Base-by-base conservation (phyloP, 352 stramenopile species). In the Phytophthora capsici region DNA sequence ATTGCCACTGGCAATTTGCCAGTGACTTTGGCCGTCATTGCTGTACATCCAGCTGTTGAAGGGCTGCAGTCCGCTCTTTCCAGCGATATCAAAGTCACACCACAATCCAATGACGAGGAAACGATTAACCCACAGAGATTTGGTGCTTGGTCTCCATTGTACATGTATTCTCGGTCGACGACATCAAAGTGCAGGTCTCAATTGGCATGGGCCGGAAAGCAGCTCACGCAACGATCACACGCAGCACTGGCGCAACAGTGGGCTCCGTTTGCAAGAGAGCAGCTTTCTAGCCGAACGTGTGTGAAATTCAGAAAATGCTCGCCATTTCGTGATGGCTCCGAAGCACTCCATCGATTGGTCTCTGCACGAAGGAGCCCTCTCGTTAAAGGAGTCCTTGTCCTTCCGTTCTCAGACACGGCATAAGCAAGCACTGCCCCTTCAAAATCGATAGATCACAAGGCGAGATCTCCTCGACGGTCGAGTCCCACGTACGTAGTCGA, bases 191-290 rank as follows among this genome's bases (percentile, higher is more conserved):
- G 30, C 45, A 30, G 17, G 20, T 4, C 46, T 45, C 28, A 12
- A 9, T 34, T 34, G 8, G 22, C 32, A 45, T 47, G 4, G 26
- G 57, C 28, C 49, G 20, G 36, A 48, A 55, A 49, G 19, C 49
- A 19, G n/a, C 17, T 22, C 20, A 25, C 23, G 38, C 9, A n/a
- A 62, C 60, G 28, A 69, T 52, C 22, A 17, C 17, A 64, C 61
- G 7, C 32, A 43, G 50, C 26, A 36, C 57, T 66, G 48, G 57
- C 57, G 57, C 30, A 50, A 59, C 26, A 53, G 54, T 69, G 54
- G n/a, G 61, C 53, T 50, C 45, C 30, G 53, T 38, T 68, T 65
- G 55, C 62, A 55, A 69, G 62, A 66, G 62, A 69, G 61, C 54
- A 28, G 38, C 41, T 36, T 14, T 40, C 30, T 34, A 26, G 30